phyloP scores from a whole-genome alignment of 2,329 filamentous ascomycete genomes.

The Paraphaeosphaeria minitans region DNA sequence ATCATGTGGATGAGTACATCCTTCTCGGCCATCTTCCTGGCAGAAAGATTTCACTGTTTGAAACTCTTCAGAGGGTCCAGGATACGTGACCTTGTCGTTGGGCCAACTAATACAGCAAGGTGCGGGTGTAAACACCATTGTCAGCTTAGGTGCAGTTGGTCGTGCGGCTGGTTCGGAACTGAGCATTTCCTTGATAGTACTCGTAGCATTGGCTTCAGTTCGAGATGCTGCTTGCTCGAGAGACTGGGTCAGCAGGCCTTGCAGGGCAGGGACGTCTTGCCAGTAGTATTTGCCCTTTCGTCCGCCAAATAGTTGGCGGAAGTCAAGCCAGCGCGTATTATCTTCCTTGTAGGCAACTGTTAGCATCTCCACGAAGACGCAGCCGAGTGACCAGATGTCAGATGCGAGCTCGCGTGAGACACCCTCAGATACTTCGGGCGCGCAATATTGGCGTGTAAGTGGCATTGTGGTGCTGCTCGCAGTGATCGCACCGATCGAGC shows the following conservation, averaged over 20 bases:
- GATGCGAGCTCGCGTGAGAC: constrained; percentile 37
- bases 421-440: constrained; percentile 41
- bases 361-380: constrained; percentile 96
- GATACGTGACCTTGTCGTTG: constrained; percentile 39
- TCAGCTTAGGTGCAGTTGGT: constrained; percentile 37
- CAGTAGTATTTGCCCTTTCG: constrained; percentile 43
- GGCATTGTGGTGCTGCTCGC: constrained; percentile 26
- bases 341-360: constrained; percentile 29
- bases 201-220: constrained; percentile 31
- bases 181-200: constrained; percentile 41
- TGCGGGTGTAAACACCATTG: constrained; percentile 42
- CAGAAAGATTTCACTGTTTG: constrained; percentile 31
- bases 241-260: constrained; percentile 32
- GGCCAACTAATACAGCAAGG: constrained; percentile 46
- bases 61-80: constrained; percentile 40
- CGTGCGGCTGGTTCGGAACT: constrained; percentile 33
- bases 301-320: constrained; percentile 38
- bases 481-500: constrained; percentile 31
- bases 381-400: constrained; percentile 95
- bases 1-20: constrained; percentile 18
- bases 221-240: constrained; percentile 23
- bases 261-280: constrained; percentile 39
- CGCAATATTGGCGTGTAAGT: constrained; percentile 42
- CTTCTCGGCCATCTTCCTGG: constrained; percentile 25
- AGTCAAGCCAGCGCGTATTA: constrained; percentile 30